Percentiles rank a stretch among this genome's conserved stretches.
Conservation (phyloP, 129 eudicot species). For the Artemisia annua region DNA sequence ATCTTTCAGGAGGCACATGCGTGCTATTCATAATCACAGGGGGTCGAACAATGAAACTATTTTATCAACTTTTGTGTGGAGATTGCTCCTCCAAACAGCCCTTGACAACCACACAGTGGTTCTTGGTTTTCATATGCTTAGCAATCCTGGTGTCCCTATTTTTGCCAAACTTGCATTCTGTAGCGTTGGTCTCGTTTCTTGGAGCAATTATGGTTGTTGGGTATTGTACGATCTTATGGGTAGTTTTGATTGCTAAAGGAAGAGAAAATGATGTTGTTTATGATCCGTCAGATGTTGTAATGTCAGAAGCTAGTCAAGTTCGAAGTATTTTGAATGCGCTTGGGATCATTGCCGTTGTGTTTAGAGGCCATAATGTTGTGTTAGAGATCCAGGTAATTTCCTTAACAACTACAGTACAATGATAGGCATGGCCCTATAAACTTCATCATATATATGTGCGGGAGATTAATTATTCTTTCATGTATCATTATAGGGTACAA, state of each 20-base stretch:
- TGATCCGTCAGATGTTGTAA: constrained; percentile 3
- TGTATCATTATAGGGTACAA: no score
- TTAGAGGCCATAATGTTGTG: constrained; percentile 82
- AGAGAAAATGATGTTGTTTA: constrained; percentile 19
- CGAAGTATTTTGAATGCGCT: constrained; percentile 43
- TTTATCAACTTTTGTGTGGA: constrained; percentile 44
- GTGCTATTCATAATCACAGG: constrained; percentile 54
- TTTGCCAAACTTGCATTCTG: constrained; percentile 58
- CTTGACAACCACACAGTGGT: constrained; percentile 57
- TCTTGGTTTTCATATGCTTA: constrained; percentile 45
- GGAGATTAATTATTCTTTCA: no score
- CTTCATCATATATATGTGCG: no score
- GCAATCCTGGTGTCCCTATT: constrained; percentile 45
- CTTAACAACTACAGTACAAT: no score
- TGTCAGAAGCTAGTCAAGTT: constrained; percentile 17
- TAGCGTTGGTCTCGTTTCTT: constrained; percentile 38
- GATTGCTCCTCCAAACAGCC: constrained; percentile 33
- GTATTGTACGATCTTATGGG: constrained; percentile 45
- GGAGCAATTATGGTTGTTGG: constrained; percentile 55
- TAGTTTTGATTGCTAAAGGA: constrained; percentile 37
- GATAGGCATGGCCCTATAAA: no score
- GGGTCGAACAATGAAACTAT: constrained; percentile 49
- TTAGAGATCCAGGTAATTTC: constrained; percentile 67
- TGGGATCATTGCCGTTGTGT: constrained; percentile 51
- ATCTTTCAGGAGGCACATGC: constrained; percentile 72